A percentile compares a stretch with the other conserved stretches of the same genome.
phyloP scores from a whole-genome alignment of 768 basidiomycete genomes.

The Butyriboletus loyo region DNA sequence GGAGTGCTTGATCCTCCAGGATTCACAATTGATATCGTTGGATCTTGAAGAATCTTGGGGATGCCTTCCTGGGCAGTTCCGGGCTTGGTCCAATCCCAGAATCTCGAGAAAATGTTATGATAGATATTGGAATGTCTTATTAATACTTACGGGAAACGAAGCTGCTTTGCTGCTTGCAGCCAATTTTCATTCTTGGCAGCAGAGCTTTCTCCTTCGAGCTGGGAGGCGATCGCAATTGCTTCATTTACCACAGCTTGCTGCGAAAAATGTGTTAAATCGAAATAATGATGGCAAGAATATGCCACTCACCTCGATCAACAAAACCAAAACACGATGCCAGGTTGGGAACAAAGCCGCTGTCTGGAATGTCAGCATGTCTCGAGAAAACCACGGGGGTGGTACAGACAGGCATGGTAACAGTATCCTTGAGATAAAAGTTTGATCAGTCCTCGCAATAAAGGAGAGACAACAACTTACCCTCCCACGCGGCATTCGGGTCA shows the following conservation, averaged over 20 bases:
- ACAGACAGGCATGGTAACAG: conserved; percentile 20
- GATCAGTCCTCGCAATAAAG: background rate
- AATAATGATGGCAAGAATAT: background rate
- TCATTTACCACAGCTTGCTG: conserved; percentile 18
- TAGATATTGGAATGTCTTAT: background rate
- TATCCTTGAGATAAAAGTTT: conserved; percentile 9
- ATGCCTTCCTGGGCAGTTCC: conserved; percentile 4
- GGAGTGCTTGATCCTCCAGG: background rate
- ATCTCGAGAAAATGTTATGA: background rate
- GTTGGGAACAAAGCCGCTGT: conserved; percentile 22
- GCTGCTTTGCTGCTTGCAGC: conserved; percentile 8
- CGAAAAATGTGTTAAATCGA: background rate
- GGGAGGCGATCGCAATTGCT: conserved; percentile 13
- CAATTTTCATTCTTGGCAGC: conserved; percentile 3
- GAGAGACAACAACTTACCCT: background rate
- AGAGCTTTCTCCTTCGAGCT: background rate
- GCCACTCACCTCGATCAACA: conserved; percentile 13
- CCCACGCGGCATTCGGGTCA: conserved; percentile 4
- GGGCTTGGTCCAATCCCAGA: conserved; percentile 17
- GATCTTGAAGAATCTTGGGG: conserved; percentile 1
- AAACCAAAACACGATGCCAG: conserved; percentile 16
- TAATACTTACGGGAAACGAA: conserved; percentile 18
- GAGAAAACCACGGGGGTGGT: background rate
- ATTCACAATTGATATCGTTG: background rate
- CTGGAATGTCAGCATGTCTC: background rate